phyloP scores from a whole-genome alignment of 2,329 filamentous ascomycete species.

The Aspergillus bombycis region DNA sequence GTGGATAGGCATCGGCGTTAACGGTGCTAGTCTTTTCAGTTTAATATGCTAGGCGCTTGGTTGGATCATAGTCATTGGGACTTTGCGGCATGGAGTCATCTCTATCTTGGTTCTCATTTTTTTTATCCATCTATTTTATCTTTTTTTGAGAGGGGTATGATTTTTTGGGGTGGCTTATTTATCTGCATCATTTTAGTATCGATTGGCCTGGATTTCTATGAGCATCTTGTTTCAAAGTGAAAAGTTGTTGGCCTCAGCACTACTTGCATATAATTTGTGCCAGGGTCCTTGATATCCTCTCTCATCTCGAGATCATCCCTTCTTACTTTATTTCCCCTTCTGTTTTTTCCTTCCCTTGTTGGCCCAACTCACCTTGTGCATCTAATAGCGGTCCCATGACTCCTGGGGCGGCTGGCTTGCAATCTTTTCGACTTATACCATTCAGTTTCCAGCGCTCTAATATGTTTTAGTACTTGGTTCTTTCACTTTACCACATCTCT shows the following conservation, averaged over 20 bases:
- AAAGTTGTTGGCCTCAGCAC: conserved; percentile 19
- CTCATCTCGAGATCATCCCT: conserved; percentile 13
- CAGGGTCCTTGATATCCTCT: conserved; percentile 25
- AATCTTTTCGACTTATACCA: conserved; percentile 15
- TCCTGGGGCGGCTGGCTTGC: conserved; percentile 2
- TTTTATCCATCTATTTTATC: not conserved
- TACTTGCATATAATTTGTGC: conserved; percentile 26
- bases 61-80: conserved; percentile 22
- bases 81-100: conserved; percentile 25
- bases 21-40: conserved; percentile 19
- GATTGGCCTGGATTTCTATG: conserved; percentile 17
- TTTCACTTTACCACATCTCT: not conserved
- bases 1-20: conserved; percentile 27
- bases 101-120: conserved; percentile 2
- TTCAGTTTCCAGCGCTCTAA: conserved; percentile 5
- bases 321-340: not conserved
- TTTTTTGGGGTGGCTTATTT: conserved; percentile 7
- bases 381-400: conserved; percentile 9
- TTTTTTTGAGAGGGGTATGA: conserved; percentile 11
- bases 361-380: conserved; percentile 14
- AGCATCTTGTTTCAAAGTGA: conserved; percentile 20
- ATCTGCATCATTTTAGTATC: conserved; percentile 21
- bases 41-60: conserved; percentile 26
- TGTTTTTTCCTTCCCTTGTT: not conserved
- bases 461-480: not conserved